phyloP scores from a whole-genome alignment of 148 eudicot genomes.

The Tetragonia tetragonoides region DNA sequence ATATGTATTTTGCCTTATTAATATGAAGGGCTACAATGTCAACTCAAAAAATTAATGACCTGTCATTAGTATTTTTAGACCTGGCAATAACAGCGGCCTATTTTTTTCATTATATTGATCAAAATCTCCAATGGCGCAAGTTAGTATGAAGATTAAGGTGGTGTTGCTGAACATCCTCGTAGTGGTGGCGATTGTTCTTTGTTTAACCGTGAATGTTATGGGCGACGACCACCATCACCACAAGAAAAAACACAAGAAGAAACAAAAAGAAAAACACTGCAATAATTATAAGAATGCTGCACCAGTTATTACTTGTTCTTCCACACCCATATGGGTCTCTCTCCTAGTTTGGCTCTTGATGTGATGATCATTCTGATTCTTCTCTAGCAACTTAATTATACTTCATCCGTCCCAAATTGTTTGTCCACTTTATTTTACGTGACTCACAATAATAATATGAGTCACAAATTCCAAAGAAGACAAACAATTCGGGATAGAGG shows the following conservation, averaged over 20 bases:
- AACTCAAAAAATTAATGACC: no score
- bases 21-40: no score
- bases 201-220: slow-evolving; percentile 3
- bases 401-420: no score
- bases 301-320: not conserved
- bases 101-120: not conserved
- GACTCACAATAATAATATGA: no score
- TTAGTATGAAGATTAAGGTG: slow-evolving; percentile 1
- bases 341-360: slow-evolving; percentile 1
- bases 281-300: not conserved
- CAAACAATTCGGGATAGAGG: no score
- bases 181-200: not conserved
- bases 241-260: not conserved
- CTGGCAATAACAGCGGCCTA: no score
- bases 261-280: not conserved
- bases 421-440: no score
- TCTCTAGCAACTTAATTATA: no score
- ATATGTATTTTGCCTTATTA: no score
- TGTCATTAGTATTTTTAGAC: no score
- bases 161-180: not conserved
- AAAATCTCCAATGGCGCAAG: not conserved
- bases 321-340: slow-evolving; percentile 2
- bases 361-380: not conserved
- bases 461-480: no score
- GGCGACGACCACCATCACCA: not conserved